Evolutionary conservation across 2,329 filamentous ascomycete genomes (phyloP), one percentile per base, ranked within the genome.

Genomic region (Fusarium sp.): DNA sequence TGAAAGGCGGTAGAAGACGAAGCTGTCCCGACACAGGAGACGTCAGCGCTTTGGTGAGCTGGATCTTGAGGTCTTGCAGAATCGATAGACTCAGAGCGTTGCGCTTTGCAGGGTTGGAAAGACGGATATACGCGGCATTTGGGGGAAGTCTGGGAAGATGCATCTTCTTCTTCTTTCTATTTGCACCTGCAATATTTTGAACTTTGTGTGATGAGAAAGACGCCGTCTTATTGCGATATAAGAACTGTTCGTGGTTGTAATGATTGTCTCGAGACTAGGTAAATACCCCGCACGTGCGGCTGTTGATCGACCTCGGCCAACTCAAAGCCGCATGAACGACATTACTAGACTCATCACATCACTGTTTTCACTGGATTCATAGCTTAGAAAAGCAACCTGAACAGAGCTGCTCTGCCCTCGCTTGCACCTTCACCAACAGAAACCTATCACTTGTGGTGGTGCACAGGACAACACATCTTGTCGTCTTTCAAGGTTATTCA

Each of bases 41-140:
- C 4, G 65, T 65, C 7, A 75, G 53, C 3, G 71, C 67, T 18
- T 46, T 43, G 2, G 58, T 50, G 10, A 75, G 60, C 25, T 75
- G 73, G 9, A 21, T 11, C 25, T 75, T 75, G 3, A 75, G 48
- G 18, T 69, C 64, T 39, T 56, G 62, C 7, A 75, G 25, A 1
- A 74, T 50, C 0, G 51, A 16, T 4, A 75, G 43, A 19, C 71
- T 75, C 9, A 75, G 28, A 7, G 73, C 73, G n/a, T 75, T 75
- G 19, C 73, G 67, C 4, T 49, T 69, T 8, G 63, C 18, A 0
- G 73, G 73, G 19, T 75, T 74, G 46, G 37, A 58, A 4, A 75
- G 58, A 1, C 42, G 65, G 16, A 75, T 70, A 39, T 75, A 75
- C 2, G 71, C 61, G 6, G 52, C 67, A 26, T 48, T 41, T 0